Base-by-base conservation (phyloP, 2,329 filamentous ascomycete species). In the Coleophoma eucalyptorum region DNA sequence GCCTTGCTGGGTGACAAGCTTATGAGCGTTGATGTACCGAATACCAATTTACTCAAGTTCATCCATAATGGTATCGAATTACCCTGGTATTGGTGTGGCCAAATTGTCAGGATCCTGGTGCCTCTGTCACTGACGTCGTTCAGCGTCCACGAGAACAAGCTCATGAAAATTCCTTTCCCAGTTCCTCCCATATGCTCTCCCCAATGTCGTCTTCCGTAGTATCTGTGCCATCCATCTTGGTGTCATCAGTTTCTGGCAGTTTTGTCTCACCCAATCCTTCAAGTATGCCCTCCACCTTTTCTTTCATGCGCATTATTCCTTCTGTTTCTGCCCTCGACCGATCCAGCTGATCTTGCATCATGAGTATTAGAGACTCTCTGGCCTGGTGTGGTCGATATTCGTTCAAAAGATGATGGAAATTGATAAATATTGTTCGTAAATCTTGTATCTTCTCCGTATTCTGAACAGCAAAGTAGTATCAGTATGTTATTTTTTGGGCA, bases 351-450 rank as follows among this genome's bases (percentile, higher is more conserved):
- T 88, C 86, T 69, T 96, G 89, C 87, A 97, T 91, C 74, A 93
- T 81, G 58, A 86, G 72, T 32, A 96, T 96, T 51, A 96, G 75
- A 26, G 86, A 91, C 72, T 97, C 92, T 42, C 93, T 75, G 20
- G 92, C 91, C 71, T 97, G 93, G 66, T 97, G 92, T 10, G 92
- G 92, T 32, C 93, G 81, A 70, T 96, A 97, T 68, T 96, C 86
- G 68, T 99, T 99, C 58, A 97, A 83, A 49, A 96, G 79, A 63
- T 95, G 90, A 69, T 97, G 91, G 63, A 95, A 87, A 67, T 97
- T 97, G 67, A 93, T 85, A 56, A 96, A 86, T 26, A 97, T 73
- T 15, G 86, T 91, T 61, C 87, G 80, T 32, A 99, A 71, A 67
- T 97, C 87, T 42, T 83, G 76, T 43, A 93, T 78, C 66, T 96